Evolutionary conservation across 2,329 filamentous ascomycete genomes (phyloP), one percentile per base, ranked within the genome.

Genomic region (Penicillium capsulatum): DNA sequence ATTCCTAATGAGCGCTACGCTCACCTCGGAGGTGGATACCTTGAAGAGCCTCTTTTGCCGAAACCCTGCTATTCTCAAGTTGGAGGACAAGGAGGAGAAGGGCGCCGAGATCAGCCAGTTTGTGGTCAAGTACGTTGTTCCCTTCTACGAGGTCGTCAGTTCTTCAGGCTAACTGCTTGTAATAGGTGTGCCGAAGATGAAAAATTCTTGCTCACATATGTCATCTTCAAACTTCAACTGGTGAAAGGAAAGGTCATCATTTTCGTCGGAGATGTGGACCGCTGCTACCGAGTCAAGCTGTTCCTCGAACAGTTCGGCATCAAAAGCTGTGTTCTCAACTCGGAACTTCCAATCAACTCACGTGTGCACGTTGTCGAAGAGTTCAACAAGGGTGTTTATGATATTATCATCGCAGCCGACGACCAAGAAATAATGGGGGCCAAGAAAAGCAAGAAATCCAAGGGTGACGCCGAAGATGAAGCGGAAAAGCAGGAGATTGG

Each of bases 291-390:
- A 24, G 70, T 98, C 16, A 96, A 96, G 67, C 76, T 98, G 6
- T 98, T 92, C 61, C 78, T 98, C 36, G 92, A 98, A 66, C 92
- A 98, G 61, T 98, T 98, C 59, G 90, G 89, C 32, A 91, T 96
- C 60, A 84, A 88, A 61, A 91, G 86, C 57, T 94, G 87, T 65
- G 86, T 96, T 17, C 71, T 98, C 28, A 98, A 98, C 68, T 92
- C 88, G 1, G 91, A 98, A 60, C 69, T 98, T 24, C 92, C 92
- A 0, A 83, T 97, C 50, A 96, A 96, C 58, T 92, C 86, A 1
- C 77, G 92, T 44, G 81, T 96, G 27, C 91, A 98, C 61, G 89
- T 95, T 2, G 91, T 98, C 2, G 86, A 97, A 56, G 89, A 97
- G 63, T 98, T 98, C 69, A 98, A 97, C 71, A 86, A 86, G 66